Conservation (phyloP, 495 filamentous ascomycete genomes). For the Oidiodendron maius region DNA sequence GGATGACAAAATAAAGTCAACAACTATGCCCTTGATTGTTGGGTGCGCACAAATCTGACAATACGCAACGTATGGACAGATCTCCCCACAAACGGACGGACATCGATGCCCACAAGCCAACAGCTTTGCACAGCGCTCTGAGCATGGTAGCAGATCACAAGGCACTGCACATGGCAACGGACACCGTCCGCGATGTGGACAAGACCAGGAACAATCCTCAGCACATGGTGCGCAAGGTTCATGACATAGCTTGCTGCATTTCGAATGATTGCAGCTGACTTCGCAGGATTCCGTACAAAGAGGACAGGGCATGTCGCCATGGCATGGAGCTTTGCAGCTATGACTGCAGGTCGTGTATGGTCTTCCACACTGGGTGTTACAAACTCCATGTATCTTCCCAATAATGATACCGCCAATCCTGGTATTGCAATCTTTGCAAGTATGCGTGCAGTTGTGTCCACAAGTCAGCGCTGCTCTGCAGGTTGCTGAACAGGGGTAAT, state of each 20-base stretch:
- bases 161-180: slow-evolving; percentile 65
- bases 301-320: slow-evolving; percentile 43
- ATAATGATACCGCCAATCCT: slow-evolving; percentile 21
- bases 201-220: slow-evolving; percentile 49
- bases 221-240: slow-evolving; percentile 65
- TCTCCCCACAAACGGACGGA: slow-evolving; percentile 63
- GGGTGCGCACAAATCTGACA: slow-evolving; percentile 58
- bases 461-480: slow-evolving; percentile 48
- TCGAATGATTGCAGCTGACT: slow-evolving; percentile 55
- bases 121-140: slow-evolving; percentile 40
- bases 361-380: slow-evolving; percentile 47
- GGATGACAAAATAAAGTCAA: slow-evolving; percentile 47
- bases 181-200: slow-evolving; percentile 48
- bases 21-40: slow-evolving; percentile 36
- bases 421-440: slow-evolving; percentile 44
- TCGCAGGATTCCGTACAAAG: slow-evolving; percentile 53
- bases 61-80: slow-evolving; percentile 46
- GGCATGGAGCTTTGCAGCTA: slow-evolving; percentile 47
- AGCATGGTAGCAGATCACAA: slow-evolving; percentile 60
- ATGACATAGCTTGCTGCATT: slow-evolving; percentile 49
- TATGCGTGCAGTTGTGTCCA: slow-evolving; percentile 52
- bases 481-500: slow-evolving; percentile 37
- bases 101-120: slow-evolving; percentile 55
- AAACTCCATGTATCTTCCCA: slow-evolving; percentile 40
- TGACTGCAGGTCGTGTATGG: slow-evolving; percentile 54